These are phyloP conservation scores for Amanita exitialis DNA, from an alignment of 768 basidiomycete genomes.

Conservation along the genomic window DNA sequence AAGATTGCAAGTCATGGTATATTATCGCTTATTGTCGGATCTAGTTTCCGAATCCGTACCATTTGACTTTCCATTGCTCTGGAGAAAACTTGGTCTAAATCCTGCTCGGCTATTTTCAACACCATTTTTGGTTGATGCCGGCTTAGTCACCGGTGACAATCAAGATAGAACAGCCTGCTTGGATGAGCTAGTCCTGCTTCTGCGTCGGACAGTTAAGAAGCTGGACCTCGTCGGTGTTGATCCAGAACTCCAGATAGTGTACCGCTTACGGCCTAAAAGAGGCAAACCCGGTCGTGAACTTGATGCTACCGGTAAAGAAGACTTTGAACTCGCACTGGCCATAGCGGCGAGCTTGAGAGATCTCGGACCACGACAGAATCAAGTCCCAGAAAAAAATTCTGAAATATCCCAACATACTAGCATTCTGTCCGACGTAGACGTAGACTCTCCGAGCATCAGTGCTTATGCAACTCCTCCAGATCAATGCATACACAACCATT, in stretches of 20 bases:
- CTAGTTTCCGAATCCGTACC: conserved; percentile 33
- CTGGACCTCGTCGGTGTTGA: conserved; percentile 25
- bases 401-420: background rate
- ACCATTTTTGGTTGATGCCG: conserved; percentile 35
- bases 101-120: conserved; percentile 36
- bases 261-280: conserved; percentile 29
- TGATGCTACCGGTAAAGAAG: conserved; percentile 20
- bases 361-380: background rate
- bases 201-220: conserved; percentile 18
- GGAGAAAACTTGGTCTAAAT: conserved; percentile 35
- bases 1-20: conserved; percentile 70
- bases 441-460: background rate
- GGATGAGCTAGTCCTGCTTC: conserved; percentile 24
- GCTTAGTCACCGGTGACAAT: conserved; percentile 16
- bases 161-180: conserved; percentile 22
- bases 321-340: conserved; percentile 31
- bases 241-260: conserved; percentile 35
- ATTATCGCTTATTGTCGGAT: conserved; percentile 51
- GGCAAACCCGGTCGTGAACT: conserved; percentile 6
- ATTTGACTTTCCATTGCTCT: conserved; percentile 46
- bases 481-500: background rate
- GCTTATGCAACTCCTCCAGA: background rate
- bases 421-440: background rate
- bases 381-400: conserved; percentile 2
- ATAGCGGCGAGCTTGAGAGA: conserved; percentile 35